phyloP scores from a whole-genome alignment of 1,284 basidiomycete species.

The Cronartium quercuum region DNA sequence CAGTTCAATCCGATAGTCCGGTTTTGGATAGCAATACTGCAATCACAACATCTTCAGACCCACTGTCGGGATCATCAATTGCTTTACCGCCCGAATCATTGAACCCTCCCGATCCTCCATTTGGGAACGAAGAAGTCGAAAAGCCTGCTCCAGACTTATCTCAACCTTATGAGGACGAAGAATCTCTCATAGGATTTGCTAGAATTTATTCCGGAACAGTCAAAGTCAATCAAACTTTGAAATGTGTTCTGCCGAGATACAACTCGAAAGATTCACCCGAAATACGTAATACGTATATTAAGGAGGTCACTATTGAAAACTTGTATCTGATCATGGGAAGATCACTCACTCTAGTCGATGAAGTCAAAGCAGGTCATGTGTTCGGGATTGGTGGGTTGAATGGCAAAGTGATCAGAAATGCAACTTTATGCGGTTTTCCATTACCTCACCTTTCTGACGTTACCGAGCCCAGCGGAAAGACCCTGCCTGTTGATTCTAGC shows the following conservation, averaged over 20 bases:
- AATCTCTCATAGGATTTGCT: conserved; percentile 81
- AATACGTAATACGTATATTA: conserved; percentile 58
- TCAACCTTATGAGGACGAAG: conserved; percentile 50
- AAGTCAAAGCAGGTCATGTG: conserved; percentile 88
- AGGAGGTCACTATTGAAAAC: conserved; percentile 62
- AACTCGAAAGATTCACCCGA: conserved; percentile 63
- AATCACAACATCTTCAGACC: background rate
- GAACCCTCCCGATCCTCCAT: background rate
- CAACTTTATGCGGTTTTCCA: conserved; percentile 71
- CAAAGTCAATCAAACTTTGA: conserved; percentile 60
- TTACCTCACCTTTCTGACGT: conserved; percentile 46
- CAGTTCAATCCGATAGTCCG: conserved; percentile 43
- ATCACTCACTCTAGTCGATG: conserved; percentile 74
- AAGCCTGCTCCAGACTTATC: conserved; percentile 40
- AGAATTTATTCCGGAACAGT: conserved; percentile 87
- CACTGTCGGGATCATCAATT: conserved; percentile 26
- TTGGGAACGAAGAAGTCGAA: conserved; percentile 22
- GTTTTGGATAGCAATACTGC: conserved; percentile 45
- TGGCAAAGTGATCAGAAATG: conserved; percentile 82
- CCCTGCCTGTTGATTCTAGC: conserved; percentile 37
- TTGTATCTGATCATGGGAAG: conserved; percentile 98
- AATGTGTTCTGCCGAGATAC: conserved; percentile 84
- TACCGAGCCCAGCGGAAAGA: conserved; percentile 46
- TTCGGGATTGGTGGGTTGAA: conserved; percentile 88
- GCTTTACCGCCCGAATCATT: conserved; percentile 20